Evolutionary conservation across 2,329 filamentous ascomycete species (phyloP).

Genomic region (Diaporthe citriasiana): DNA sequence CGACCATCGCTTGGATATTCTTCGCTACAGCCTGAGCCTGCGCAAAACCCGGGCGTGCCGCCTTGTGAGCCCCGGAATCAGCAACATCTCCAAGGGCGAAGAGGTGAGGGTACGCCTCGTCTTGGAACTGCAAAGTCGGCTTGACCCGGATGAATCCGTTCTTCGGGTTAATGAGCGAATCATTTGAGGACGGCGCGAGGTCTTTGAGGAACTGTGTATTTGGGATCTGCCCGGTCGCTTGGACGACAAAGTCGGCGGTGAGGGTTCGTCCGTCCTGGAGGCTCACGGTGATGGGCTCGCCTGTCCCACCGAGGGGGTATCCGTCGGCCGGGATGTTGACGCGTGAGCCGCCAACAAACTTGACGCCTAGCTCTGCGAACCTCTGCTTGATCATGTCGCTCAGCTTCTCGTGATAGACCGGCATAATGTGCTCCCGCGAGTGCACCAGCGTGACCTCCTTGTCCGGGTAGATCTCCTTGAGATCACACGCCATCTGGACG

Average conservation of each 20-base stretch:
- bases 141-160: conserved; percentile 57
- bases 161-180: conserved; percentile 47
- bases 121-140: conserved; percentile 62
- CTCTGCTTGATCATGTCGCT: conserved; percentile 54
- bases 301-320: conserved; percentile 43
- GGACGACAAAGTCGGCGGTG: conserved; percentile 59
- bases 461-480: conserved; percentile 60
- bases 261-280: conserved; percentile 52
- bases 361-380: conserved; percentile 56
- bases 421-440: conserved; percentile 60
- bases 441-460: conserved; percentile 63
- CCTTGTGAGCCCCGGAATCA: conserved; percentile 58
- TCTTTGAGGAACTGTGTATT: conserved; percentile 57
- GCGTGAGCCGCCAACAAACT: conserved; percentile 48
- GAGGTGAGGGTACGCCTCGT: conserved; percentile 55
- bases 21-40: conserved; percentile 60
- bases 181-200: conserved; percentile 45
- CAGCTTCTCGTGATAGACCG: conserved; percentile 57
- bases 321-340: conserved; percentile 48
- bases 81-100: conserved; percentile 68
- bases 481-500: conserved; percentile 64
- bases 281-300: conserved; percentile 47
- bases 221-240: conserved; percentile 64
- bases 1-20: conserved; percentile 60
- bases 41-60: conserved; percentile 58